Percentiles rank a stretch among this genome's conserved stretches.
Conservation (phyloP, 2,329 filamentous ascomycete species). For the Ophiostoma tasmaniense region DNA sequence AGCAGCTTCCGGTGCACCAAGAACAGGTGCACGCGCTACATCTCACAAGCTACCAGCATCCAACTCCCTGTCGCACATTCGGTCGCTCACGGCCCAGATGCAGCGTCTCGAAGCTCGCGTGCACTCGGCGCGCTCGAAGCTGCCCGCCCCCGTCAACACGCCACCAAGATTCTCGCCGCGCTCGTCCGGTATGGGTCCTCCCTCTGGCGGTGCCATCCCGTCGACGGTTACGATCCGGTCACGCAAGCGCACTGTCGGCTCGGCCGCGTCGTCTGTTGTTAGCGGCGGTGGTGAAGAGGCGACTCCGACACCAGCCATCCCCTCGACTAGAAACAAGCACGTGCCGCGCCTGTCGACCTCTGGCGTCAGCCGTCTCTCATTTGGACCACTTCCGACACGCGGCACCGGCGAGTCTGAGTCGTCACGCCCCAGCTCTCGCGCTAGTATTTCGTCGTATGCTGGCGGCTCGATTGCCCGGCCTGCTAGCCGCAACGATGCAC, state of each 20-base stretch:
- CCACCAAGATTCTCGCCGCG: conserved; percentile 77
- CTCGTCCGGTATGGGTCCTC: conserved; percentile 32
- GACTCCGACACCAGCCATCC: conserved; percentile 40
- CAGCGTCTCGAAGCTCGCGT: conserved; percentile 90
- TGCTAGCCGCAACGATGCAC: conserved; percentile 36
- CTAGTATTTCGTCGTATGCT: conserved; percentile 49
- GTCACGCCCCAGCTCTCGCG: conserved; percentile 66
- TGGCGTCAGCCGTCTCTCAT: conserved; percentile 54
- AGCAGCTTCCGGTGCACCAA: conserved; percentile 32
- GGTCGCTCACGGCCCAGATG: conserved; percentile 91
- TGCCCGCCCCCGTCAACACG: conserved; percentile 70
- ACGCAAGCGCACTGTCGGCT: conserved; percentile 58
- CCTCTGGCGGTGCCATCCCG: conserved; percentile 36
- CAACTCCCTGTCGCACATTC: conserved; percentile 82
- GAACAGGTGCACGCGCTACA: conserved; percentile 37
- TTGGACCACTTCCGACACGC: conserved; percentile 48
- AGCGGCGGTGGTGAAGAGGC: conserved; percentile 37
- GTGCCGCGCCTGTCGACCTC: conserved; percentile 53
- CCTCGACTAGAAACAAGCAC: conserved; percentile 33
- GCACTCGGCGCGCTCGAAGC: conserved; percentile 80
- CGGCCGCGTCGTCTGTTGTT: conserved; percentile 37
- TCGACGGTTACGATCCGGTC: conserved; percentile 57
- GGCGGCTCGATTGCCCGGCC: conserved; percentile 39
- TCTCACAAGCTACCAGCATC: conserved; percentile 47
- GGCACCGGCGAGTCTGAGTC: conserved; percentile 37